Percentiles rank a stretch among this genome's conserved stretches.
These are phyloP conservation scores for Suhomyces chickasaworum DNA, from an alignment of 1,139 yeast species.

Conservation along the genomic window DNA sequence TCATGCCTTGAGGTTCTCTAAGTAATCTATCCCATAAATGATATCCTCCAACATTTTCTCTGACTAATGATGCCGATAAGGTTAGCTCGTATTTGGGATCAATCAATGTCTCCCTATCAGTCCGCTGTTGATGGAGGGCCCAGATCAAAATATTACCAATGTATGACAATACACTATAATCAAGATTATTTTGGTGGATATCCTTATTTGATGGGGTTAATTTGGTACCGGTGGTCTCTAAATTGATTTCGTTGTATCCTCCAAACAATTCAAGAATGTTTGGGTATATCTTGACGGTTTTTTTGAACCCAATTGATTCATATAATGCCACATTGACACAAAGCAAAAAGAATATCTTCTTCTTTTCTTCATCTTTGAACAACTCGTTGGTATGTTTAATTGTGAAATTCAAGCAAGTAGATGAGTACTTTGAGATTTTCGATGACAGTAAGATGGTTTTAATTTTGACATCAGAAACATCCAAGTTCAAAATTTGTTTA, in stretches of 20 bases:
- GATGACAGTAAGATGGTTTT: conserved; percentile 40
- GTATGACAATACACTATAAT: conserved; percentile 42
- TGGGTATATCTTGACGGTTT: conserved; percentile 29
- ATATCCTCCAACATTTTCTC: conserved; percentile 41
- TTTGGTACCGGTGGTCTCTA: conserved; percentile 38
- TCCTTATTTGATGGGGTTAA: conserved; percentile 39
- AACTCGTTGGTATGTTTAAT: conserved; percentile 30
- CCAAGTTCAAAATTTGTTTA: conserved; percentile 38
- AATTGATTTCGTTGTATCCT: conserved; percentile 36
- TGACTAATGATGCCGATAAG: conserved; percentile 23
- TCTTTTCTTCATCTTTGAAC: conserved; percentile 30
- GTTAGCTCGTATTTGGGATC: conserved; percentile 25
- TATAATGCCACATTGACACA: conserved; percentile 43
- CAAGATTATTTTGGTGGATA: conserved; percentile 41
- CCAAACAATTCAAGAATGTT: conserved; percentile 35
- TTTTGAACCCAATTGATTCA: conserved; percentile 42
- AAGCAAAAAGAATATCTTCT: conserved; percentile 31
- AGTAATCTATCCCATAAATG: conserved; percentile 48
- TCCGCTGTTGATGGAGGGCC: conserved; percentile 35
- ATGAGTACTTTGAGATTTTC: conserved; percentile 35
- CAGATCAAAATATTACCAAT: conserved; percentile 47
- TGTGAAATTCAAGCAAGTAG: conserved; percentile 32
- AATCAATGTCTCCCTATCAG: conserved; percentile 20
- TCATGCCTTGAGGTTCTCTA: conserved; percentile 38
- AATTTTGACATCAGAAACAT: conserved; percentile 41